phyloP scores from a whole-genome alignment of 768 basidiomycete species.

The Cantharellus anzutake region DNA sequence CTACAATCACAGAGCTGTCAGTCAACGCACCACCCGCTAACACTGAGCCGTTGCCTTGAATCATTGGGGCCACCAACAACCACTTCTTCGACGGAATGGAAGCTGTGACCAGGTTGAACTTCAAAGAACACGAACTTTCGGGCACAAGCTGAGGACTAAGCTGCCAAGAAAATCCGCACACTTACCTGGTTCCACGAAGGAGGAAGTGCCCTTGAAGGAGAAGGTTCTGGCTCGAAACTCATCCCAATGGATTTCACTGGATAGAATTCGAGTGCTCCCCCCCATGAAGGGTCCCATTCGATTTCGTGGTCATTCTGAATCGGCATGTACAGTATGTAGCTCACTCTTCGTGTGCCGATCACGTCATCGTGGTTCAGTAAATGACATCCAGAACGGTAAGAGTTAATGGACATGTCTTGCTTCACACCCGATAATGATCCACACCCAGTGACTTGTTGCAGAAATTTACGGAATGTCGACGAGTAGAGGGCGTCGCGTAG shows the following conservation, averaged over 20 bases:
- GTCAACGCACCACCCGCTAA: conserved; percentile 58
- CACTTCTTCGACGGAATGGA: conserved; percentile 94
- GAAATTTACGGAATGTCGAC: conserved; percentile 54
- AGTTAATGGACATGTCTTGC: conserved; percentile 90
- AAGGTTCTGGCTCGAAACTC: conserved; percentile 46
- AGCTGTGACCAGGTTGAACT: conserved; percentile 89
- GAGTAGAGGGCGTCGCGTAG: conserved; percentile 91
- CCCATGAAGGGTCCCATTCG: conserved; percentile 77
- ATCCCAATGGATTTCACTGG: conserved; percentile 43
- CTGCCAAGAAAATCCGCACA: conserved; percentile 47
- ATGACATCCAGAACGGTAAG: conserved; percentile 81
- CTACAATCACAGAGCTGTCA: neutral
- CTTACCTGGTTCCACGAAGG: conserved; percentile 69
- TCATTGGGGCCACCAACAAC: conserved; percentile 56
- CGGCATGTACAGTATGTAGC: conserved; percentile 95
- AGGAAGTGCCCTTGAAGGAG: conserved; percentile 47
- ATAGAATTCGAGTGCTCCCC: conserved; percentile 88
- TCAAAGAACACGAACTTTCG: conserved; percentile 35
- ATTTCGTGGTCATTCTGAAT: conserved; percentile 25
- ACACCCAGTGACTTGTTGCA: conserved; percentile 78
- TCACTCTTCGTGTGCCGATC: conserved; percentile 82
- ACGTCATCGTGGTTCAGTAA: conserved; percentile 97
- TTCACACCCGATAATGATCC: conserved; percentile 79
- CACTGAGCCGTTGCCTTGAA: conserved; percentile 57
- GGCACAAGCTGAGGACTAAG: conserved; percentile 62